These are phyloP conservation scores for Schwanniomyces occidentalis DNA, from an alignment of 805 yeast species.

Conservation along the genomic window DNA sequence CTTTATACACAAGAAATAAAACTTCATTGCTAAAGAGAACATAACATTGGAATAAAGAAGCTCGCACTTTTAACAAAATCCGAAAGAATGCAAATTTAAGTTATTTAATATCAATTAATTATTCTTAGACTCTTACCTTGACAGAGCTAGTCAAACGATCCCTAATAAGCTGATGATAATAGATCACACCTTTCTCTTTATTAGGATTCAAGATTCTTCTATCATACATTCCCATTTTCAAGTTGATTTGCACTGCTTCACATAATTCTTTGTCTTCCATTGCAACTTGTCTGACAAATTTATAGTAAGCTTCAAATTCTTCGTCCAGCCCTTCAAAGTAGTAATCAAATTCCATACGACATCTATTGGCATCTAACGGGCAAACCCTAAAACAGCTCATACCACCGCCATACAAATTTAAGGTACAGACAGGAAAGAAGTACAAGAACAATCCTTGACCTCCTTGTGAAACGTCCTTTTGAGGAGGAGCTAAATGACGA, in stretches of 20 bases:
- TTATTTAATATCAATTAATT: too few relatives aligned
- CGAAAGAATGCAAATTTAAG: too few relatives aligned
- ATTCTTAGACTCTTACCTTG: too few relatives aligned
- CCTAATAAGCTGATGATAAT: constrained; percentile 3
- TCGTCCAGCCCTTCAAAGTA: constrained; percentile 16
- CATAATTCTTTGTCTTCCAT: constrained; percentile 27
- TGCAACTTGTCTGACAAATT: constrained; percentile 31
- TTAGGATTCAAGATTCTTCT: constrained; percentile 25
- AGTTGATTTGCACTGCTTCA: constrained; percentile 26
- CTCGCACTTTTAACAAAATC: too few relatives aligned
- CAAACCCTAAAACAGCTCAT: constrained; percentile 25
- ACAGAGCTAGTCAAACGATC: neutral
- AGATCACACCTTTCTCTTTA: constrained; percentile 22
- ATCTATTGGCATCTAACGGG: constrained; percentile 23
- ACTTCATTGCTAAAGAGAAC: too few relatives aligned
- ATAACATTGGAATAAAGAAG: too few relatives aligned
- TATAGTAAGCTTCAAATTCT: constrained; percentile 21
- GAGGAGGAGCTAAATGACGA: constrained; percentile 1
- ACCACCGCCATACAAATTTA: constrained; percentile 25
- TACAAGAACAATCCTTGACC: neutral
- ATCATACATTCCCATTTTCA: constrained; percentile 19
- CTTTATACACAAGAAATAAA: too few relatives aligned
- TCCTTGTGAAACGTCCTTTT: neutral
- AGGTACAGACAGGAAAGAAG: constrained; percentile 1
- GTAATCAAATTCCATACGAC: constrained; percentile 30